Evolutionary conservation across 192 early-diverging fungal species (phyloP), one percentile per base, ranked within the genome.

Genomic region (Dimargaris xerosporica): DNA sequence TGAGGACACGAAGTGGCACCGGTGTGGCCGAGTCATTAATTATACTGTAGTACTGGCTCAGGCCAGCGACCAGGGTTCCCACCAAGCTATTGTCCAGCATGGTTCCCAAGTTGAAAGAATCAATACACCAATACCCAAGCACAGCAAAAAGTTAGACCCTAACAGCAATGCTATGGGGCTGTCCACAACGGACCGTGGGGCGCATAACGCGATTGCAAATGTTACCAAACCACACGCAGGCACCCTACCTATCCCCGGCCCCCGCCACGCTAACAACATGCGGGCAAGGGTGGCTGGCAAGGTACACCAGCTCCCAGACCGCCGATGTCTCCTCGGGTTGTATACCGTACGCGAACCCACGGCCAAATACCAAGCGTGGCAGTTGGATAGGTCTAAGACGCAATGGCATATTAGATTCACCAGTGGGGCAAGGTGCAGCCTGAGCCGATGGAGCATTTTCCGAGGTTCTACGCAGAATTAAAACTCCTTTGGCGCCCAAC

Each of bases 401-500:
- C 34, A 39, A 7, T 7, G 34, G 34, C 2, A 5, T 39, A 39
- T 2, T 5, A 39, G 34, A 7, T 7, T 7, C 34, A 39, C 3
- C 2, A 7, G 2, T 39, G 34, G 34, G 2, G 34, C 34, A 39
- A 39, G 34, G 2, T 39, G 34, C 7, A 7, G 34, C 34, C 7
- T 39, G 34, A 39, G 34, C 34, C 34, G 7, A 5, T 39, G 34
- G 34, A 39, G 34, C 34, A 7, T 39, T 5, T 48, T 48, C 16
- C 21, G 21, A 48, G 47, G 19, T 48, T 4, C 19, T 48, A 4
- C 47, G 47, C 16, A 21, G 47, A 23, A 21, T 63, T 13, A 75
- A 50, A 12, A 75, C 80, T 26, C 91, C 91, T 19, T 82, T 66
- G 9, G 76, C 54, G 16, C 91, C 91, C 9, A 87, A 67, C 62